A percentile compares a stretch with the other conserved stretches of the same genome.
phyloP scores from a whole-genome alignment of 768 basidiomycete species.

The Mycena indigotica region DNA sequence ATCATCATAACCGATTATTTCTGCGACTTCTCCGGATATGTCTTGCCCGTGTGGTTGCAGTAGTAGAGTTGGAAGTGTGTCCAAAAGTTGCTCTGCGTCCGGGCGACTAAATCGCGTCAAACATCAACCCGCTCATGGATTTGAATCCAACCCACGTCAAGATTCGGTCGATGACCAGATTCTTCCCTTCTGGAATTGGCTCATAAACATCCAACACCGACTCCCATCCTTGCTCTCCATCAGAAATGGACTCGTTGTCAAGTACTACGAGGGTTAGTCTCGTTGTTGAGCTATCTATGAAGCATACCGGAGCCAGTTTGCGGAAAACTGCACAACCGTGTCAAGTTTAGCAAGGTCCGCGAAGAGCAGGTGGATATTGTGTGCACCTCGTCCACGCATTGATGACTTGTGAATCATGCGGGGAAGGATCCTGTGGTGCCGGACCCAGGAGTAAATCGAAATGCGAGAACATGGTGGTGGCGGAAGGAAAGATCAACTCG shows the following conservation, averaged over 20 bases:
- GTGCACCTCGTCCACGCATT: slow-evolving; percentile 35
- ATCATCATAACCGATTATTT: slow-evolving; percentile 82
- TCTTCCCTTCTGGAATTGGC: not conserved
- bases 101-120: slow-evolving; percentile 28
- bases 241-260: slow-evolving; percentile 5
- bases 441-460: slow-evolving; percentile 33
- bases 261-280: too few species aligned
- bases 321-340: slow-evolving; percentile 6
- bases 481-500: not conserved
- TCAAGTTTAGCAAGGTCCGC: slow-evolving; percentile 9
- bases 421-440: slow-evolving; percentile 24
- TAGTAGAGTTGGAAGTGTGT: slow-evolving; percentile 41
- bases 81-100: slow-evolving; percentile 29
- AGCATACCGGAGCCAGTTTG: slow-evolving; percentile 7
- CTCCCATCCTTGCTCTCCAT: slow-evolving; percentile 10
- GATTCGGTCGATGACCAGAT: slow-evolving; percentile 11
- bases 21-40: slow-evolving; percentile 76
- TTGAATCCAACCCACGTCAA: slow-evolving; percentile 19
- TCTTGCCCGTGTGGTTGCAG: slow-evolving; percentile 61
- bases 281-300: not conserved
- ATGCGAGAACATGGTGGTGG: slow-evolving; percentile 20
- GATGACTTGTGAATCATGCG: slow-evolving; percentile 27
- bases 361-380: not conserved
- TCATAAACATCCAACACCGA: slow-evolving; percentile 18
- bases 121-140: not conserved